phyloP scores from a whole-genome alignment of 139 green algal genomes.

The Raphidocelis subcapitata region DNA sequence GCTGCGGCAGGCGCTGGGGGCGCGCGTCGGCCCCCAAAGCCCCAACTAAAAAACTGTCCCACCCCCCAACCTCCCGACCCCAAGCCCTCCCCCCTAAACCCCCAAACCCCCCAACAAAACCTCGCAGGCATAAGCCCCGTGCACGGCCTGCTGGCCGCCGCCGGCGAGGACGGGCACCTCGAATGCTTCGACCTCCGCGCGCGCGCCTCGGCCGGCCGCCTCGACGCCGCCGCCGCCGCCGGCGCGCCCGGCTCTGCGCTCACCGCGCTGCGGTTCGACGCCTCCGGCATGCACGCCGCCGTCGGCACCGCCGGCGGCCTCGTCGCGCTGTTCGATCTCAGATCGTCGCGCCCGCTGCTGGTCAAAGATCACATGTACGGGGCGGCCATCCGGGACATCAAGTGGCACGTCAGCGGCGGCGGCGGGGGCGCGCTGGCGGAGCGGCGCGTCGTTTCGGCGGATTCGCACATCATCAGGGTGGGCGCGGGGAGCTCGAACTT shows the following conservation, averaged over 20 bases:
- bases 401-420: conserved; percentile 70
- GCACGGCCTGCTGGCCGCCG: conserved; percentile 81
- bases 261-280: conserved; percentile 88
- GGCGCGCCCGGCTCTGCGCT: conserved; percentile 54
- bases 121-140: conserved; percentile 52
- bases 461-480: conserved; percentile 89
- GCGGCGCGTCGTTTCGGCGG: conserved; percentile 75
- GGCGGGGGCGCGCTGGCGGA: conserved; percentile 14
- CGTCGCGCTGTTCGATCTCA: conserved; percentile 89
- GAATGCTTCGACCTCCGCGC: conserved; percentile 93
- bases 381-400: conserved; percentile 89
- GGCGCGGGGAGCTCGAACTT: conserved; percentile 1
- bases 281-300: conserved; percentile 77
- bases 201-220: conserved; percentile 41
- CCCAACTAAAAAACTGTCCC: too few relatives aligned
- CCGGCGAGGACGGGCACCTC: conserved; percentile 85
- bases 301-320: conserved; percentile 83
- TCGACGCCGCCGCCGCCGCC: conserved; percentile 69
- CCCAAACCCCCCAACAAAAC: too few relatives aligned
- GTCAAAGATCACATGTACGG: conserved; percentile 98
- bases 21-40: too few relatives aligned
- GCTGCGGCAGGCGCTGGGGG: too few relatives aligned
- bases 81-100: too few relatives aligned
- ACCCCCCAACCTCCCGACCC: too few relatives aligned
- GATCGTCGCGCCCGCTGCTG: conserved; percentile 67